phyloP scores from a whole-genome alignment of 2,329 filamentous ascomycete genomes.

The Dichotomopilus funicola region DNA sequence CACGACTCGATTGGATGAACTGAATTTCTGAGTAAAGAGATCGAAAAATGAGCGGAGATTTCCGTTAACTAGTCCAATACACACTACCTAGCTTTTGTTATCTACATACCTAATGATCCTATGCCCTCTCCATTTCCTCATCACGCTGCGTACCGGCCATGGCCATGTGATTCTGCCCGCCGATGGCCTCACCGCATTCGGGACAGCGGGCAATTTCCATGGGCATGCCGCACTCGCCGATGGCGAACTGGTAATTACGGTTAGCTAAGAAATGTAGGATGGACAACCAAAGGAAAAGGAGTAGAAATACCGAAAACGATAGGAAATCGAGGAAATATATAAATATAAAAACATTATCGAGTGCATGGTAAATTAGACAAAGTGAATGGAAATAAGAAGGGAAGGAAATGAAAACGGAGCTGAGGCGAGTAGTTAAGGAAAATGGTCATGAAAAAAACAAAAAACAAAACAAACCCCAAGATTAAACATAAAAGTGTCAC shows the following conservation, averaged over 20 bases:
- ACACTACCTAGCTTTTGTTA: not conserved
- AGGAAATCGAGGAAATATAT: too few species aligned
- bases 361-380: too few species aligned
- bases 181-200: constrained; percentile 52
- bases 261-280: constrained; percentile 23
- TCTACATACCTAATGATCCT: too few species aligned
- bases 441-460: not conserved
- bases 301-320: not conserved
- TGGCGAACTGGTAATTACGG: constrained; percentile 48
- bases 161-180: constrained; percentile 46
- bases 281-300: not conserved
- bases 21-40: not conserved
- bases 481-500: too few species aligned
- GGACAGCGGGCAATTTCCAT: constrained; percentile 57
- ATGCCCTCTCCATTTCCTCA: constrained; percentile 39
- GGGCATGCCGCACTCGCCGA: constrained; percentile 61
- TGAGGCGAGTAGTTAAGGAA: too few species aligned
- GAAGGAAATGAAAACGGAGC: constrained; percentile 29
- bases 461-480: not conserved
- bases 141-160: constrained; percentile 47
- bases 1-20: too few species aligned
- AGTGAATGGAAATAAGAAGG: too few species aligned
- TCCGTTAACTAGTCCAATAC: not conserved
- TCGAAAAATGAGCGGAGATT: too few species aligned
- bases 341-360: too few species aligned